phyloP scores from a whole-genome alignment of 805 yeast species.

The Saccharomycopsis schoenii region DNA sequence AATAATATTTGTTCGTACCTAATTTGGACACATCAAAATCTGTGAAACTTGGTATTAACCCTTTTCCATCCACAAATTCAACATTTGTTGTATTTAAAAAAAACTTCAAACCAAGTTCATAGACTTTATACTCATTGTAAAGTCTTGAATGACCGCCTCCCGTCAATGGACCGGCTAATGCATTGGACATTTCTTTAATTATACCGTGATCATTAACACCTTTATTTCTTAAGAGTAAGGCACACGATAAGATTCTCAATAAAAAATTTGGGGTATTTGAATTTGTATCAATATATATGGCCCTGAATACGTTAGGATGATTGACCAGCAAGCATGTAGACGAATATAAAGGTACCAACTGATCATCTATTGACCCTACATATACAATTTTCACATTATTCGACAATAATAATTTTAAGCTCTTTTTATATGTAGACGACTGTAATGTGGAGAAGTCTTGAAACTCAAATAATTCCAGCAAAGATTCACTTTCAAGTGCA shows the following conservation, averaged over 20 bases:
- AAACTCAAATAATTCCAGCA: slow-evolving; percentile 79
- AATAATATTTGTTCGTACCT: slow-evolving; percentile 70
- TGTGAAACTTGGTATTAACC: neutral
- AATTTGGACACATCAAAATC: slow-evolving; percentile 40
- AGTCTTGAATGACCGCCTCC: slow-evolving; percentile 93
- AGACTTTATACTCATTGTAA: slow-evolving; percentile 77
- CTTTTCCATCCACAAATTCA: neutral
- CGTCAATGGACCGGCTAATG: slow-evolving; percentile 81
- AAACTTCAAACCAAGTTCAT: slow-evolving; percentile 66
- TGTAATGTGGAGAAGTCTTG: slow-evolving; percentile 68
- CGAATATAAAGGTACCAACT: slow-evolving; percentile 85
- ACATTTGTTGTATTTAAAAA: slow-evolving; percentile 40
- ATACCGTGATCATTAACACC: slow-evolving; percentile 84
- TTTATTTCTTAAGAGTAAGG: slow-evolving; percentile 61
- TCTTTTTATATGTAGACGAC: slow-evolving; percentile 58
- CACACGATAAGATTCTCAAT: slow-evolving; percentile 59
- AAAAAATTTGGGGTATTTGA: slow-evolving; percentile 76
- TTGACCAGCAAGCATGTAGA: slow-evolving; percentile 70
- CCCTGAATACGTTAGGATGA: slow-evolving; percentile 86
- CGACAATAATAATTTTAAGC: slow-evolving; percentile 52
- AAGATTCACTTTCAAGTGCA: slow-evolving; percentile 79
- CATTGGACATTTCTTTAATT: slow-evolving; percentile 67
- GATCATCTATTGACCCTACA: slow-evolving; percentile 89
- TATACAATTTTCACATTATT: slow-evolving; percentile 70
- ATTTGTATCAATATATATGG: slow-evolving; percentile 79